Evolutionary conservation across 2,329 filamentous ascomycete species (phyloP).

Genomic region (Phaeophleospora eucalypticola): DNA sequence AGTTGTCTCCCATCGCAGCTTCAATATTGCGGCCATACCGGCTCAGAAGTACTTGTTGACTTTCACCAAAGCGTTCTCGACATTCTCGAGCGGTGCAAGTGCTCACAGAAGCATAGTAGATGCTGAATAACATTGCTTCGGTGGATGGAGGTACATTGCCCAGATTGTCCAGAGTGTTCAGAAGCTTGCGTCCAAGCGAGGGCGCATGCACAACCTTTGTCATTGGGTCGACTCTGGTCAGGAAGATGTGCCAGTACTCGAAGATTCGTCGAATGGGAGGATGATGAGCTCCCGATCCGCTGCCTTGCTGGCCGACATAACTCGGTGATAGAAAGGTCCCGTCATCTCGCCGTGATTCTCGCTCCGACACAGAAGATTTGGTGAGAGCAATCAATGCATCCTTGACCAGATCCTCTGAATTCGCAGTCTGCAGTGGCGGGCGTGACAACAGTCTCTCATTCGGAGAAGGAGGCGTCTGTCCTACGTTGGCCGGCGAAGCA

Average conservation of each 20-base stretch:
- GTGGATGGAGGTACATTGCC: slow-evolving; percentile 10
- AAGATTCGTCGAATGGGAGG: slow-evolving; percentile 19
- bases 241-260: slow-evolving; percentile 28
- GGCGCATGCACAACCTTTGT: slow-evolving; percentile 29
- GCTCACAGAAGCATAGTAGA: slow-evolving; percentile 26
- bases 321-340: slow-evolving; percentile 8
- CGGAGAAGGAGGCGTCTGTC: neutral
- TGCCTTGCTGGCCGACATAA: slow-evolving; percentile 1
- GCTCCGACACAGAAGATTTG: slow-evolving; percentile 19
- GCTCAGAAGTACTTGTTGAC: slow-evolving; percentile 15
- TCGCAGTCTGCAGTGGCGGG: slow-evolving; percentile 6
- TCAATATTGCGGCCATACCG: slow-evolving; percentile 18
- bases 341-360: slow-evolving; percentile 16
- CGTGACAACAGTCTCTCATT: neutral
- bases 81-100: slow-evolving; percentile 24
- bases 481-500: neutral
- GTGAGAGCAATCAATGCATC: slow-evolving; percentile 29
- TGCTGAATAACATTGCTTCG: slow-evolving; percentile 22
- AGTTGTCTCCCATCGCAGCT: slow-evolving; percentile 13
- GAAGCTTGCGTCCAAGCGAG: slow-evolving; percentile 18
- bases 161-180: slow-evolving; percentile 17
- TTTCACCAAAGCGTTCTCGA: slow-evolving; percentile 22
- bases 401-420: slow-evolving; percentile 24
- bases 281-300: slow-evolving; percentile 8
- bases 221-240: slow-evolving; percentile 26